A percentile compares a stretch with the other conserved stretches of the same genome.
These are phyloP conservation scores for Ascochyta lentis DNA, from an alignment of 2,329 filamentous ascomycete genomes.

Conservation along the genomic window DNA sequence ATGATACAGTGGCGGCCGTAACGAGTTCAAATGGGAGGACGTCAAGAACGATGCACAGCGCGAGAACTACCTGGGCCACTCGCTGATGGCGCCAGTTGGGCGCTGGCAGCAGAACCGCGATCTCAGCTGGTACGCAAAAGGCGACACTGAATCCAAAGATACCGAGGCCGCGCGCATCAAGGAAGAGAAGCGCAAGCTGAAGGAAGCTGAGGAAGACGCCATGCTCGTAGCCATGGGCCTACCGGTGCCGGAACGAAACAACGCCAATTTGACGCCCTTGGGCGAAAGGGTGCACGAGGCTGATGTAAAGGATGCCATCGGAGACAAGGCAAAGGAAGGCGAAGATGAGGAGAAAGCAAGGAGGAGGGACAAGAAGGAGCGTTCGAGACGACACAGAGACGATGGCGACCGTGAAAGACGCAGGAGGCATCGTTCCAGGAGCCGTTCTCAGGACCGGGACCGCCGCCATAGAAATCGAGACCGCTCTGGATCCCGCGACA, in stretches of 20 bases:
- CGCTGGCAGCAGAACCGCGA: constrained; percentile 86
- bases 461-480: constrained; percentile 38
- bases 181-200: constrained; percentile 81
- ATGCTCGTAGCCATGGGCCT: constrained; percentile 83
- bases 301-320: constrained; percentile 63
- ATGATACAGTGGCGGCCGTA: constrained; percentile 72
- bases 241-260: constrained; percentile 70
- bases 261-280: constrained; percentile 68
- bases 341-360: constrained; percentile 29
- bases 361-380: constrained; percentile 32
- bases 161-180: constrained; percentile 61
- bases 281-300: constrained; percentile 59
- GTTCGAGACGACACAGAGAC: constrained; percentile 33
- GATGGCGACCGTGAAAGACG: constrained; percentile 32
- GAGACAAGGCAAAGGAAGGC: constrained; percentile 54
- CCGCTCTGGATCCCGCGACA: constrained; percentile 40
- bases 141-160: constrained; percentile 63
- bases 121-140: constrained; percentile 69
- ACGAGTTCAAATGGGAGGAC: constrained; percentile 96
- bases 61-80: constrained; percentile 90
- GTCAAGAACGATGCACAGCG: constrained; percentile 86
- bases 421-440: constrained; percentile 36
- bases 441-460: constrained; percentile 37
- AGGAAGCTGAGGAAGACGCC: constrained; percentile 92
- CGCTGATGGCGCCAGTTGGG: constrained; percentile 87